These are phyloP conservation scores for Penicillium robsamsonii DNA, from an alignment of 495 filamentous ascomycete genomes.

Conservation along the genomic window DNA sequence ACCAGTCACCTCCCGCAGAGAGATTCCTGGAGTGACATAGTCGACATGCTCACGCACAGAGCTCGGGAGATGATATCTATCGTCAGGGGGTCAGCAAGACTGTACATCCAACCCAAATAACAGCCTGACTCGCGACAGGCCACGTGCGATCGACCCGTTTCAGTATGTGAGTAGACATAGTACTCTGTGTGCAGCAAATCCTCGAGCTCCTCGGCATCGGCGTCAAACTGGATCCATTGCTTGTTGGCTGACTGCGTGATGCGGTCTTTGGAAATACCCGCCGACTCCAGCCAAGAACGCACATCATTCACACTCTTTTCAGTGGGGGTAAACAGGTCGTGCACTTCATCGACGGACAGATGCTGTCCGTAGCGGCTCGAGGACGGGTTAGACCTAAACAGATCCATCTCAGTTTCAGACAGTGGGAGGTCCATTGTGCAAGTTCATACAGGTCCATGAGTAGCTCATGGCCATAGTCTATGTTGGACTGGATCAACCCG, in stretches of 20 bases:
- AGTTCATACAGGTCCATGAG: conserved; percentile 51
- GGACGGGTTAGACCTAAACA: conserved; percentile 33
- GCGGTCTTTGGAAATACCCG: conserved; percentile 47
- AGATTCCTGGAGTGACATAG: conserved; percentile 54
- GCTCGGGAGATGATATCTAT: conserved; percentile 50
- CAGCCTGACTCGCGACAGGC: conserved; percentile 42
- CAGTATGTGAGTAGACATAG: conserved; percentile 51
- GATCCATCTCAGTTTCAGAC: neutral
- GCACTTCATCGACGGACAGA: conserved; percentile 41
- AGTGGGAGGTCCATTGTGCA: neutral
- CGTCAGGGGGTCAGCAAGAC: conserved; percentile 4
- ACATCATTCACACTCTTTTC: conserved; percentile 42
- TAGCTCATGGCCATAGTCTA: conserved; percentile 52
- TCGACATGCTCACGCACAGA: conserved; percentile 52
- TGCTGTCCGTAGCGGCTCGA: conserved; percentile 57
- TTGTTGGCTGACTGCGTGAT: conserved; percentile 47
- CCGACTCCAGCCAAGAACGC: conserved; percentile 46
- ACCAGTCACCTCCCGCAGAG: conserved; percentile 26
- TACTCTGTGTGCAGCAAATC: conserved; percentile 57
- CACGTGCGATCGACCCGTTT: conserved; percentile 46
- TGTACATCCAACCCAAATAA: neutral
- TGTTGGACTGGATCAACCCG: conserved; percentile 53
- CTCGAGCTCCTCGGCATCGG: conserved; percentile 51
- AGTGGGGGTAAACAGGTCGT: conserved; percentile 52
- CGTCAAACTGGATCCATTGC: conserved; percentile 56